A percentile compares a stretch with the other conserved stretches of the same genome.
These are phyloP conservation scores for Zymoseptoria passerinii DNA, from an alignment of 2,329 filamentous ascomycete species.

Conservation along the genomic window DNA sequence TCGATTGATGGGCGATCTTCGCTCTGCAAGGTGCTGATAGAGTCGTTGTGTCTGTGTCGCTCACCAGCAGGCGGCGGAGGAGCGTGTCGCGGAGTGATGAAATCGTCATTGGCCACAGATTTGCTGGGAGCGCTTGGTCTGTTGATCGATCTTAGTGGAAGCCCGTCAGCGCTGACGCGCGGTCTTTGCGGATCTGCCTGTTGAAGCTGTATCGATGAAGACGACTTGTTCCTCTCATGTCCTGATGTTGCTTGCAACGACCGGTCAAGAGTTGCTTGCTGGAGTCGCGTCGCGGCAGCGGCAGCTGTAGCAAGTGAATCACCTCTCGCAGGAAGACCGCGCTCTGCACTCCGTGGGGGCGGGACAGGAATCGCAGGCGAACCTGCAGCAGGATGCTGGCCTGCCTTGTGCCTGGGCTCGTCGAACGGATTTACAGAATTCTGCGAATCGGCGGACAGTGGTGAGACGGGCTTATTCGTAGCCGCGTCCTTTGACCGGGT, in stretches of 20 bases:
- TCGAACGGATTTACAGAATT: constrained; percentile 34
- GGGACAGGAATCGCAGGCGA: constrained; percentile 17
- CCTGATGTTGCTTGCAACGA: constrained; percentile 29
- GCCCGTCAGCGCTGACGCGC: constrained; percentile 34
- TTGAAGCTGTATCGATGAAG: constrained; percentile 19
- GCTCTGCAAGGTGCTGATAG: constrained; percentile 38
- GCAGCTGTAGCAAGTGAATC: constrained; percentile 48
- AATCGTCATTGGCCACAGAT: constrained; percentile 33
- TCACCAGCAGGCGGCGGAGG: constrained; percentile 32
- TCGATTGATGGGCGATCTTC: constrained; percentile 21
- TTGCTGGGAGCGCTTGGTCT: constrained; percentile 38
- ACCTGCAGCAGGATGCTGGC: constrained; percentile 13
- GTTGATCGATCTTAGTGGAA: constrained; percentile 40
- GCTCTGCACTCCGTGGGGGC: constrained; percentile 33
- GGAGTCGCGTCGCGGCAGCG: constrained; percentile 22
- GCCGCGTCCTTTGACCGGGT: constrained; percentile 21
- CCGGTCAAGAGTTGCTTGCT: constrained; percentile 25
- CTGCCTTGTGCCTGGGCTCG: constrained; percentile 30
- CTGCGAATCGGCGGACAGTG: constrained; percentile 31
- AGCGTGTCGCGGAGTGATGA: constrained; percentile 40
- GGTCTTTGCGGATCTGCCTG: constrained; percentile 12
- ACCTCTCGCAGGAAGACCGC: constrained; percentile 44
- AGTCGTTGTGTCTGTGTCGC: constrained; percentile 34
- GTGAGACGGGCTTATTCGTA: constrained; percentile 27
- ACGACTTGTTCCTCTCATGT: constrained; percentile 35